Conservation (phyloP, 2,329 filamentous ascomycete species). For the Trichoderma atroviride region DNA sequence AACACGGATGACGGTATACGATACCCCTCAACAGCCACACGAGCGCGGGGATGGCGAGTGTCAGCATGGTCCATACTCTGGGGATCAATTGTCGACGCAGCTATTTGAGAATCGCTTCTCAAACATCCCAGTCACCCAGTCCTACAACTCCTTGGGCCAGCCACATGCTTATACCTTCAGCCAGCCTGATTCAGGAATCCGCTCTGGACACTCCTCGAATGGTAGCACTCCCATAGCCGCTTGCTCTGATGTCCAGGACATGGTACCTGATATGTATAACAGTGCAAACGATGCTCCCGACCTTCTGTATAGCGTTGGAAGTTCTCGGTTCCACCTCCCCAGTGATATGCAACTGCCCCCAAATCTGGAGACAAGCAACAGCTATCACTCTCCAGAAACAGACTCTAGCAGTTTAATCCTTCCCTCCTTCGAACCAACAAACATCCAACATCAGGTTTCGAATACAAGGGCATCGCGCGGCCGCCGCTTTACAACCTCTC, state of each 20-base stretch:
- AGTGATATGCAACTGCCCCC: not conserved
- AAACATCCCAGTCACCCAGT: not conserved
- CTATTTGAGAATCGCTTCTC: not conserved
- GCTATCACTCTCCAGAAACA: conserved; percentile 4
- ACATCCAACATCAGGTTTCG: not conserved
- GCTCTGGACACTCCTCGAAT: not conserved
- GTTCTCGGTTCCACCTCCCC: not conserved
- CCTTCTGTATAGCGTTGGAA: not conserved
- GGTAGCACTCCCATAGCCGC: not conserved
- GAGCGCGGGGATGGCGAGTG: not conserved
- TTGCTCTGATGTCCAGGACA: not conserved
- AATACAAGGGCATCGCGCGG: too few species aligned
- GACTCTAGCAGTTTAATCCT: not conserved
- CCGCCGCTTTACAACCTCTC: not conserved
- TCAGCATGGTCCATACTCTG: not conserved
- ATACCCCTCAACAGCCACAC: not conserved
- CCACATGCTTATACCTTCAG: not conserved
- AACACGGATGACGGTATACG: not conserved
- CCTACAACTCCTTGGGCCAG: not conserved
- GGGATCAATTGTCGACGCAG: not conserved
- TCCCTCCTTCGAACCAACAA: not conserved
- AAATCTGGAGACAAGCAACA: not conserved
- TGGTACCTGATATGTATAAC: not conserved
- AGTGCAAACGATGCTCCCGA: not conserved
- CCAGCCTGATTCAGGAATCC: not conserved